Evolutionary conservation across 768 basidiomycete genomes (phyloP), one percentile per base, ranked within the genome.

Genomic region (Neoboletus brunneissimus): DNA sequence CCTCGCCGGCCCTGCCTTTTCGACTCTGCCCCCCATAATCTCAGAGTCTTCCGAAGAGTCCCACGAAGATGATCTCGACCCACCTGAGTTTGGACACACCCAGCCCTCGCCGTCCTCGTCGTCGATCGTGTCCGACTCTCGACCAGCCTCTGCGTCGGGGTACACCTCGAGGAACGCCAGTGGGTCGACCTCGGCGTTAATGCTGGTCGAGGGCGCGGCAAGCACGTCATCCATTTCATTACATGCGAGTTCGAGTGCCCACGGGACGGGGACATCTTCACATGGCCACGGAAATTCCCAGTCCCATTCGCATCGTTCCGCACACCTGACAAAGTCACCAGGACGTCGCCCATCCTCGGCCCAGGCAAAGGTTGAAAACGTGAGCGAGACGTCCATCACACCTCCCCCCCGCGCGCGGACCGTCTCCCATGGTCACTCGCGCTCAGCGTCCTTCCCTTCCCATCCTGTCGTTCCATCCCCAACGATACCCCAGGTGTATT

Each of bases 171-270:
- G 53, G 7, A 59, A 59, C 3, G 34, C 52, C 43, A 64, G 61
- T 22, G 52, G 53, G 8, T 57, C 58, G 0, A 57, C 42, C 3
- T 56, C 56, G 7, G 63, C 45, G 4, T 15, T 63, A 7, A 10
- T 29, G n/a, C 27, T 57, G 38, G 48, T 35, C 35, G 59, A 69
- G 0, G 57, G 44, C 22, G 56, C 66, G 13, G 53, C 61, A 1
- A 69, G 71, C 51, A 54, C 51, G 2, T 72, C 69, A 0, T 71
- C 69, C 2, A 31, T 61, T 18, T 65, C 69, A 0, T 45, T 66
- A 22, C 10, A 42, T 10, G 42, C 59, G 4, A 60, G 51, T 0
- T 51, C 61, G 7, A 59, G 42, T 32, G 25, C 38, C 47, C 48
- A 60, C 8, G 61, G 57, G 0, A 40, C 60, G 4, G 59, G 57